These are phyloP conservation scores for Hymenoscyphus scutula DNA, from an alignment of 2,329 filamentous ascomycete species.

Conservation along the genomic window DNA sequence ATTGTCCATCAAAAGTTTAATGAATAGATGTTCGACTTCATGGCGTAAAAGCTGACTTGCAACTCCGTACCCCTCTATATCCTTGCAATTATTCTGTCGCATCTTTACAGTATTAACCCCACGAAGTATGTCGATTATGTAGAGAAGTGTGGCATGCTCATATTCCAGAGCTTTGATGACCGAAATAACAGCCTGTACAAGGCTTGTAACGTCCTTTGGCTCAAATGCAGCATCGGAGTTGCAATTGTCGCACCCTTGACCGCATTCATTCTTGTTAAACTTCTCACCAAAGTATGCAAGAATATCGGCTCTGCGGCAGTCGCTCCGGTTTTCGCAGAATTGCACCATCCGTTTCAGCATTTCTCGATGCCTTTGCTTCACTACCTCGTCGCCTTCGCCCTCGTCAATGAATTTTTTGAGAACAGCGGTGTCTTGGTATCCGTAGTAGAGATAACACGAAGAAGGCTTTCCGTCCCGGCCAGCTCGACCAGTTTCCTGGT, in stretches of 20 bases:
- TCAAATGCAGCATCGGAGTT: slow-evolving; percentile 69
- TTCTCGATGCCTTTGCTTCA: slow-evolving; percentile 77
- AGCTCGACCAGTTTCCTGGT: slow-evolving; percentile 94
- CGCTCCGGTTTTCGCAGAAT: slow-evolving; percentile 84
- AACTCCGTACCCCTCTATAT: slow-evolving; percentile 58
- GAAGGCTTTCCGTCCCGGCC: slow-evolving; percentile 86
- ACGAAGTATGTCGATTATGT: slow-evolving; percentile 81
- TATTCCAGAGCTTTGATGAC: slow-evolving; percentile 60
- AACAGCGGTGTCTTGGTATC: slow-evolving; percentile 70
- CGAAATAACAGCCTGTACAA: slow-evolving; percentile 68
- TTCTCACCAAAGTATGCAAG: slow-evolving; percentile 91
- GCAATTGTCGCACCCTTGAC: slow-evolving; percentile 85
- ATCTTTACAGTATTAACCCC: slow-evolving; percentile 58
- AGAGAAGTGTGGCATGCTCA: slow-evolving; percentile 67
- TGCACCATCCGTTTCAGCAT: slow-evolving; percentile 85
- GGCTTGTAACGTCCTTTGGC: slow-evolving; percentile 69
- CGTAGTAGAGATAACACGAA: slow-evolving; percentile 87
- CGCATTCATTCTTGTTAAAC: slow-evolving; percentile 71
- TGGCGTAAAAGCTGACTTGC: slow-evolving; percentile 69
- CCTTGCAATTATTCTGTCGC: slow-evolving; percentile 45
- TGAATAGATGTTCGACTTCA: slow-evolving; percentile 82
- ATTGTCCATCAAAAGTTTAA: slow-evolving; percentile 69
- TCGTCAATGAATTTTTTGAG: slow-evolving; percentile 79
- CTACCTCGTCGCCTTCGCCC: slow-evolving; percentile 71
- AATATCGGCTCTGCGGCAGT: slow-evolving; percentile 85